A percentile compares a stretch with the other conserved stretches of the same genome.
These are phyloP conservation scores for Arthrinium phaeospermum DNA, from an alignment of 2,329 filamentous ascomycete species.

Conservation along the genomic window DNA sequence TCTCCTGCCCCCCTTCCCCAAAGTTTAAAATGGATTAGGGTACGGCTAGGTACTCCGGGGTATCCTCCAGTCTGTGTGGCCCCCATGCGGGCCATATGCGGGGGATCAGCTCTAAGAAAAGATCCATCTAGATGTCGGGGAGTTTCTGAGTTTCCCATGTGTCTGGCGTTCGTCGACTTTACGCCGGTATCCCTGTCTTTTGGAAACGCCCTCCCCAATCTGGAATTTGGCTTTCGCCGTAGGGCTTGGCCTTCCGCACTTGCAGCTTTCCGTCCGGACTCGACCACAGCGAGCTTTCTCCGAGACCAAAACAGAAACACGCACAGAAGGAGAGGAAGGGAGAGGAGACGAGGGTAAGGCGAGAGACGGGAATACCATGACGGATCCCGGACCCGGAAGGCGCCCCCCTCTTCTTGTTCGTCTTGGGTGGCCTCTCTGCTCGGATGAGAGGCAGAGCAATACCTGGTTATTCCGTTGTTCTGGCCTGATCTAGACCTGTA, in stretches of 20 bases:
- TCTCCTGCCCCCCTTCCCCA: background rate
- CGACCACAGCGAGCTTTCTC: background rate
- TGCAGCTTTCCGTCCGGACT: background rate
- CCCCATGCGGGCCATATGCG: background rate
- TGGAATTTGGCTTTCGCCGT: conserved; percentile 1
- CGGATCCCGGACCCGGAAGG: background rate
- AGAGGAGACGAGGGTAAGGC: background rate
- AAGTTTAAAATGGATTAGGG: background rate
- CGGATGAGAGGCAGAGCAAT: background rate
- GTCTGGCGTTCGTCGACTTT: background rate
- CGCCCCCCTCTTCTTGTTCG: background rate
- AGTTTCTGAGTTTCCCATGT: conserved; percentile 4
- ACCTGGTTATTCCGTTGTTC: background rate
- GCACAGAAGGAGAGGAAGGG: background rate
- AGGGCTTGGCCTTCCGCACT: conserved; percentile 12
- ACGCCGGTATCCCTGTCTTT: background rate
- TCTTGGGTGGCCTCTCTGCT: background rate
- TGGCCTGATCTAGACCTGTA: background rate
- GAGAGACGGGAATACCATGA: background rate
- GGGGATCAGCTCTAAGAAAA: background rate
- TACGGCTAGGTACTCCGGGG: background rate
- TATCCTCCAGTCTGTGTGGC: background rate
- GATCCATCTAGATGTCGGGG: conserved; percentile 12
- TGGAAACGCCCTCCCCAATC: background rate
- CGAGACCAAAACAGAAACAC: background rate